Conservation (phyloP, 176 grass and related monocot genomes). For the Paspalum notatum region DNA sequence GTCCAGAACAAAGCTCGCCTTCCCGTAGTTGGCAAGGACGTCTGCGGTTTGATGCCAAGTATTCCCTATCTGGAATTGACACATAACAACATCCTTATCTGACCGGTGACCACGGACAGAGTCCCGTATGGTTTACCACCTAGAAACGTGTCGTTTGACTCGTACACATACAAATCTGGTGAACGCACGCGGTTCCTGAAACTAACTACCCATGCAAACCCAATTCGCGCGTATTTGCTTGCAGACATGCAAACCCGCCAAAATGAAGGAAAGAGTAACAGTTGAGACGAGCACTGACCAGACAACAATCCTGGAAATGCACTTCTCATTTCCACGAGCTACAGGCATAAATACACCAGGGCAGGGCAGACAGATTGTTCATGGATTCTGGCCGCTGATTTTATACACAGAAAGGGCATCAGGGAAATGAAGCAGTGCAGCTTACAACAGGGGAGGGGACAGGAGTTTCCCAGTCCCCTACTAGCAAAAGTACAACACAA, state of each 20-base stretch:
- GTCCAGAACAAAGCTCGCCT: not conserved
- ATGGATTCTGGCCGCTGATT: not conserved
- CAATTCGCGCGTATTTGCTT: not conserved
- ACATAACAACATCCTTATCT: not conserved
- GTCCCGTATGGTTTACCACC: not conserved
- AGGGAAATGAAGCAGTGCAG: not conserved
- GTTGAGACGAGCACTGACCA: not conserved
- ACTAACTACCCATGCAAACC: not conserved
- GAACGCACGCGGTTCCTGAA: too few species aligned
- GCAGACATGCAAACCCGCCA: not conserved
- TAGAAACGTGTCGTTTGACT: not conserved
- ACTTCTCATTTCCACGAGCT: constrained; percentile 5
- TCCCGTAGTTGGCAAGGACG: constrained; percentile 4
- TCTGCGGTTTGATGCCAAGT: not conserved
- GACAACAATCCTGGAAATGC: constrained; percentile 6
- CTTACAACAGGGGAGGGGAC: constrained; percentile 21
- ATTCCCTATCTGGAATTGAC: not conserved
- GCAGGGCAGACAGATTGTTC: not conserved
- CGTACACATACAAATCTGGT: not conserved
- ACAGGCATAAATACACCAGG: not conserved
- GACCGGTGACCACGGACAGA: not conserved
- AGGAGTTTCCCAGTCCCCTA: not conserved
- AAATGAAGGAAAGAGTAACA: not conserved
- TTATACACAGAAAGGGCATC: constrained; percentile 14
- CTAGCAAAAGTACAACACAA: not conserved